phyloP scores from a whole-genome alignment of 169 alveolate genomes.

The Miamiensis avidus region DNA sequence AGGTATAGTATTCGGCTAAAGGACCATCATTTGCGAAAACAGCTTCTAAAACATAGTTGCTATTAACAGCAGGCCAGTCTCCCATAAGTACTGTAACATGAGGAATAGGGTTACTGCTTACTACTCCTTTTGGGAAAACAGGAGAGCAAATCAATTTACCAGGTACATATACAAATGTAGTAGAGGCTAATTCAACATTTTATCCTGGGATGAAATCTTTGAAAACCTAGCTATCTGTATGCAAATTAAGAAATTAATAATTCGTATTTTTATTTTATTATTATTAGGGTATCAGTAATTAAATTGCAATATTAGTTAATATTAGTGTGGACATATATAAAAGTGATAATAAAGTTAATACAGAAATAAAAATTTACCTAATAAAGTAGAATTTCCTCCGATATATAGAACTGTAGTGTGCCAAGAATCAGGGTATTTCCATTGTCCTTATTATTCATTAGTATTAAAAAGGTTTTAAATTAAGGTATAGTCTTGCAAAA shows the following conservation, averaged over 20 bases:
- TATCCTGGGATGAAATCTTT: slow-evolving; percentile 8
- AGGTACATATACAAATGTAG: slow-evolving; percentile 20
- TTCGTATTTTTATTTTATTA: too few species aligned
- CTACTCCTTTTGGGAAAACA: slow-evolving; percentile 16
- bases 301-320: too few species aligned
- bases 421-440: slow-evolving; percentile 33
- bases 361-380: background rate
- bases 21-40: slow-evolving; percentile 16
- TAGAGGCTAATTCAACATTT: background rate
- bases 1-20: background rate
- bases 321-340: too few species aligned
- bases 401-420: slow-evolving; percentile 27
- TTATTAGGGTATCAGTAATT: too few species aligned
- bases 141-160: slow-evolving; percentile 24
- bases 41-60: slow-evolving; percentile 9
- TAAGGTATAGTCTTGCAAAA: background rate
- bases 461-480: background rate
- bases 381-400: background rate
- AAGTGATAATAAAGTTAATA: too few species aligned
- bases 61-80: slow-evolving; percentile 25
- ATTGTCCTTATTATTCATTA: background rate
- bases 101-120: background rate
- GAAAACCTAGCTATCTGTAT: background rate
- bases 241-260: too few species aligned
- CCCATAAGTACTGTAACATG: slow-evolving; percentile 22